phyloP scores from a whole-genome alignment of 768 basidiomycete species.

The Chalciporus chontae region DNA sequence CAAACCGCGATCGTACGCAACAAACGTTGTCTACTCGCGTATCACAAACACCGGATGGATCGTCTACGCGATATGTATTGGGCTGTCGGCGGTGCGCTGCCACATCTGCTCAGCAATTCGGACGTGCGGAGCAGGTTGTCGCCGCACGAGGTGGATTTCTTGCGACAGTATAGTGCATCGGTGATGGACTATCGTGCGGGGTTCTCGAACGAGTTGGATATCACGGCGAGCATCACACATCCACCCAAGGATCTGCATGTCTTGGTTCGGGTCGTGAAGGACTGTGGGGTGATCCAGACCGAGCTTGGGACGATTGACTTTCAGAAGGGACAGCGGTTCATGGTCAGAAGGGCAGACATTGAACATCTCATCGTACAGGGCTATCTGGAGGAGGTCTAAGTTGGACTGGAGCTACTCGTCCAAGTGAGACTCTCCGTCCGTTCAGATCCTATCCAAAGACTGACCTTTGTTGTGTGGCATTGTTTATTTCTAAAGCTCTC shows the following conservation, averaged over 20 bases:
- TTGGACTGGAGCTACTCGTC: too few relatives aligned
- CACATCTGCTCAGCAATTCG: slow-evolving; percentile 68
- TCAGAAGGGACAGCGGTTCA: slow-evolving; percentile 83
- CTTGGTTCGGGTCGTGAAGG: slow-evolving; percentile 78
- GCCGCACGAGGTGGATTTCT: slow-evolving; percentile 80
- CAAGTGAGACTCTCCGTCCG: slow-evolving; percentile 12
- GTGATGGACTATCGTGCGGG: slow-evolving; percentile 83
- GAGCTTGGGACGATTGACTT: slow-evolving; percentile 91
- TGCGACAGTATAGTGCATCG: slow-evolving; percentile 74
- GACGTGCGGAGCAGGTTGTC: slow-evolving; percentile 72
- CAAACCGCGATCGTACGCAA: slow-evolving; percentile 89
- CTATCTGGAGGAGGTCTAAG: slow-evolving; percentile 82
- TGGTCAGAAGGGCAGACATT: slow-evolving; percentile 84
- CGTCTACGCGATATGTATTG: slow-evolving; percentile 87
- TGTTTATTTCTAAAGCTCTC: neutral
- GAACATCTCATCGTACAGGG: slow-evolving; percentile 95
- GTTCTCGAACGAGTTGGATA: slow-evolving; percentile 83
- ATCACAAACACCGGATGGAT: slow-evolving; percentile 84
- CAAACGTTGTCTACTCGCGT: slow-evolving; percentile 94
- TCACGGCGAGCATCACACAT: slow-evolving; percentile 74
- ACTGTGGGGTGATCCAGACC: slow-evolving; percentile 90
- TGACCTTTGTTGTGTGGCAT: neutral
- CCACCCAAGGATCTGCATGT: slow-evolving; percentile 92
- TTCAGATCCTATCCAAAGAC: slow-evolving; percentile 14
- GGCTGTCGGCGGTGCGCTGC: slow-evolving; percentile 82